Base-by-base conservation (phyloP, 768 basidiomycete genomes). In the Mrakia frigida region DNA sequence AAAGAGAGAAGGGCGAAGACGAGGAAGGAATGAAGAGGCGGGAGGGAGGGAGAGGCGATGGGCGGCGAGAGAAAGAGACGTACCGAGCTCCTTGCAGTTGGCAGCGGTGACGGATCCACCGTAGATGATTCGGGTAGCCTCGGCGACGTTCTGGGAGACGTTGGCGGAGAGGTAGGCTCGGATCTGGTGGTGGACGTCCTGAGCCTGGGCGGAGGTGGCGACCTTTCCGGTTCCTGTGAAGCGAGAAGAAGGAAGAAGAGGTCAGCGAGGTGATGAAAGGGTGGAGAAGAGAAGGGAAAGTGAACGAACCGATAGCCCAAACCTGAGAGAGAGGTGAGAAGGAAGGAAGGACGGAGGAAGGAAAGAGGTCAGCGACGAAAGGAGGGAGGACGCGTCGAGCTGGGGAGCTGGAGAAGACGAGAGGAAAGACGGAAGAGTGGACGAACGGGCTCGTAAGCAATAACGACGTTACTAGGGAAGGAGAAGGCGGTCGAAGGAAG, bases 141-240 rank as follows among this genome's bases (percentile, higher is more conserved):
- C 87, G 21, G 93, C 92, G 39, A 93, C 91, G 28, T 85, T 84
- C 43, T 86, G 80, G 10, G 91, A 91, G 60, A 98, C 88, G 9
- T 86, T 85, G 78, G 84, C 86, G 61, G 86, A 81, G 79, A 98
- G 86, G 86, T 89, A 97, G 16, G 85, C 80, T 80, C 97, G 92
- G 81, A 95, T 90, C 77, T 90, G 88, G 53, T 87, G 88, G 82
- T 99, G 97, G 3, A 92, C 89, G 59, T 94, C 91, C 84, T 98
- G 96, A 1, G 97, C 97, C 85, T 84, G 84, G n/a, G 86, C 86
- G 0, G 92, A 86, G 43, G 92, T 92, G 63, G 96, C 96, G 72
- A 97, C 95, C 83, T 92, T 96, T 79, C 96, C 96, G 18, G 96
- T 98, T 67, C 97, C 97, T 83, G 98, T 98, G 46, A 97, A 96